Percentiles rank a stretch among this genome's conserved stretches.
Evolutionary conservation across 305 asterid genomes (phyloP).

Genomic region (Solanum hybrid): DNA sequence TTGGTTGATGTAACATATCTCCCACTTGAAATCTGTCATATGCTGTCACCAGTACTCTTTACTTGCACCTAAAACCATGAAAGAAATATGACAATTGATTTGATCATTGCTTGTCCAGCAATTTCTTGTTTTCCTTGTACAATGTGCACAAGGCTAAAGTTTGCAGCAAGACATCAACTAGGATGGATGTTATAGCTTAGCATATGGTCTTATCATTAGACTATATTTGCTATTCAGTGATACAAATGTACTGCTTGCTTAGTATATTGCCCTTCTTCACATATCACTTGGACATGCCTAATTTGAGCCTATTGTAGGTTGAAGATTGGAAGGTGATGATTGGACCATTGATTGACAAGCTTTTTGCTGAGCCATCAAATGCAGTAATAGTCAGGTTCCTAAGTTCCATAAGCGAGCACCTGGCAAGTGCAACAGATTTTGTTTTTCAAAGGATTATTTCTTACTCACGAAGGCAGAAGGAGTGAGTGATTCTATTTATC

Average conservation of each 20-base stretch:
- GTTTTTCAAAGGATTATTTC: slow-evolving; percentile 50
- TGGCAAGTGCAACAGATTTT: slow-evolving; percentile 59
- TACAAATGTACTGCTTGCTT: neutral
- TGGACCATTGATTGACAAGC: slow-evolving; percentile 64
- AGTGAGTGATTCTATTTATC: slow-evolving; percentile 35
- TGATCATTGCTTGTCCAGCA: neutral
- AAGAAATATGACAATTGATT: neutral
- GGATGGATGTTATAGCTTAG: neutral
- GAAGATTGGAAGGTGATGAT: slow-evolving; percentile 58
- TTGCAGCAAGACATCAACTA: neutral
- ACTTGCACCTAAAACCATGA: neutral
- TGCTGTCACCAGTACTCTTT: neutral
- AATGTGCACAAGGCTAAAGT: neutral
- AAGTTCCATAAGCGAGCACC: slow-evolving; percentile 71
- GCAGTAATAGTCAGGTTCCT: slow-evolving; percentile 71
- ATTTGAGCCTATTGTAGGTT: slow-evolving; percentile 39
- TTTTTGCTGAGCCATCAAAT: slow-evolving; percentile 78
- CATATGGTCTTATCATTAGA: neutral
- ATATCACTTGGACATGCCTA: neutral
- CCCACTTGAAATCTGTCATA: neutral
- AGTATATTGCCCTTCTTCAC: neutral
- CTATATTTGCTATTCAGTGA: neutral
- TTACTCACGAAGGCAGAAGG: slow-evolving; percentile 38
- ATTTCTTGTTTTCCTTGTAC: neutral
- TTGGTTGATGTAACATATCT: neutral